These are phyloP conservation scores for Picea abies DNA, from an alignment of 83 land plant genomes.

Conservation along the genomic window DNA sequence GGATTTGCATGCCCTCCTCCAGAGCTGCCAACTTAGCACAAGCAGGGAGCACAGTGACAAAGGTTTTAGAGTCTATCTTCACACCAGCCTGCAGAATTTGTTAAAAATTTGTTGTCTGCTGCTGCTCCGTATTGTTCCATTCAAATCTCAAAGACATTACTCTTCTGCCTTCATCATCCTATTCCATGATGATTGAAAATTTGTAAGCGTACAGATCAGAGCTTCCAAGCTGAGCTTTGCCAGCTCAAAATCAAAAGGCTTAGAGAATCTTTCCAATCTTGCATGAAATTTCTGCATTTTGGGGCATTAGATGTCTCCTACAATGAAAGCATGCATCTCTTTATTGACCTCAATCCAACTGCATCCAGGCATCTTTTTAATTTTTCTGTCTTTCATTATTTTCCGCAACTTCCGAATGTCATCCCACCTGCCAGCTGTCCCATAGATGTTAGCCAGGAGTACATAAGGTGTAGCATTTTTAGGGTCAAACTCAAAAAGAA, in stretches of 20 bases:
- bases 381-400: slow-evolving; percentile 37
- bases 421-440: slow-evolving; percentile 40
- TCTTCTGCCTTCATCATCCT: too few species aligned
- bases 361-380: slow-evolving; percentile 55
- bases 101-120: slow-evolving; percentile 15
- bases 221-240: too few species aligned
- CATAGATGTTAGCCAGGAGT: slow-evolving; percentile 52
- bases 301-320: slow-evolving; percentile 45
- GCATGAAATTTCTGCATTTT: too few species aligned
- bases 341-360: slow-evolving; percentile 43
- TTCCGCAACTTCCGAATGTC: slow-evolving; percentile 38
- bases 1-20: slow-evolving; percentile 37
- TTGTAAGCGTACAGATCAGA: too few species aligned
- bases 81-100: slow-evolving; percentile 23
- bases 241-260: too few species aligned
- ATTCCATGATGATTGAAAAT: too few species aligned
- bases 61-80: slow-evolving; percentile 29
- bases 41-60: slow-evolving; percentile 46
- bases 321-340: slow-evolving; percentile 35
- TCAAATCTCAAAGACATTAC: too few species aligned
- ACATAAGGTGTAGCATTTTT: slow-evolving; percentile 48
- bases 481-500: slow-evolving; percentile 43
- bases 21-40: slow-evolving; percentile 53
- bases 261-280: too few species aligned
- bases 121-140: too few species aligned